These are phyloP conservation scores for Candida andamanensis DNA, from an alignment of 805 yeast genomes.

Conservation along the genomic window DNA sequence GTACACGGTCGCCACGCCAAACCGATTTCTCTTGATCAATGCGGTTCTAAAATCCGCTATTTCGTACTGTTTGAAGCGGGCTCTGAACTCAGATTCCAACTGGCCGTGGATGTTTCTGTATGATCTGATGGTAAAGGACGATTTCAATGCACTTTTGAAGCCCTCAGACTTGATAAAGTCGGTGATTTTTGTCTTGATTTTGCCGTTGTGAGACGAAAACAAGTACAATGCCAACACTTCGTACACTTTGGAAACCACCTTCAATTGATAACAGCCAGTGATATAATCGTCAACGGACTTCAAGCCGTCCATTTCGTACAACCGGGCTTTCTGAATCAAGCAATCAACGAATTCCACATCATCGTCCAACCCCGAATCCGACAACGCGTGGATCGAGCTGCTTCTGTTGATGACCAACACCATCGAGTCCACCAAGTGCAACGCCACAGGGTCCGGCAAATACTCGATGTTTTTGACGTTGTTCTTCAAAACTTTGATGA, in stretches of 20 bases:
- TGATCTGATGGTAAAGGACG: constrained; percentile 39
- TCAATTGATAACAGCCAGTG: constrained; percentile 46
- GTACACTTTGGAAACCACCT: constrained; percentile 60
- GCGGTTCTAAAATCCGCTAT: constrained; percentile 51
- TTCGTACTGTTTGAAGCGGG: constrained; percentile 42
- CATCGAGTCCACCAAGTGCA: constrained; percentile 66
- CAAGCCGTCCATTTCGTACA: constrained; percentile 3
- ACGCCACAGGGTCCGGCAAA: constrained; percentile 59
- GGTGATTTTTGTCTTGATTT: constrained; percentile 38
- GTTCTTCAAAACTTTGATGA: constrained; percentile 51
- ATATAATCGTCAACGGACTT: constrained; percentile 10
- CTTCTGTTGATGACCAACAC: constrained; percentile 74
- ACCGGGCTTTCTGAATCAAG: constrained; percentile 31
- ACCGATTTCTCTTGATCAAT: constrained; percentile 40
- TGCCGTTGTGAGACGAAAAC: constrained; percentile 49
- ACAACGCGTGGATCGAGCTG: constrained; percentile 22
- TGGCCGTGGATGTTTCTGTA: constrained; percentile 42
- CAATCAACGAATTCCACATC: constrained; percentile 46
- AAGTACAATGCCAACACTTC: constrained; percentile 72
- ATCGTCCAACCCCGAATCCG: constrained; percentile 26
- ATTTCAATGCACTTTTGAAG: constrained; percentile 26
- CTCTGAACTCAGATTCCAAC: constrained; percentile 41
- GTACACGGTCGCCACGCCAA: constrained; percentile 52
- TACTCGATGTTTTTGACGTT: constrained; percentile 47
- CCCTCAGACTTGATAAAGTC: constrained; percentile 33